Percentiles rank a stretch among this genome's conserved stretches.
Evolutionary conservation across 495 filamentous ascomycete genomes (phyloP).

Genomic region (Podospora sp.): DNA sequence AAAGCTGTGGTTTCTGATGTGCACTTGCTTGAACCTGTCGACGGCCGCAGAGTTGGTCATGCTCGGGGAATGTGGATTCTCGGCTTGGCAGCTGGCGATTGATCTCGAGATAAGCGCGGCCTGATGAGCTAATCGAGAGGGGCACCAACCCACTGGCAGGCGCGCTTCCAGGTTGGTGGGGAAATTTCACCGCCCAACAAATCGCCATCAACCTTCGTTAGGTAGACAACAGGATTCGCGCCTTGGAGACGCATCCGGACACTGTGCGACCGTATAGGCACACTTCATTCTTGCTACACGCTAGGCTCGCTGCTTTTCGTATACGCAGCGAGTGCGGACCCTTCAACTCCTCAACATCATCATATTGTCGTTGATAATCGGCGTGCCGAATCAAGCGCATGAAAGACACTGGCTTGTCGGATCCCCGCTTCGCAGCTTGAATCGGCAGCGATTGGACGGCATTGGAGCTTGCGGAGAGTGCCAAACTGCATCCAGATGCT

Average conservation of each 20-base stretch:
- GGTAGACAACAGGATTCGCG: background rate
- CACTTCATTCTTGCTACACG: background rate
- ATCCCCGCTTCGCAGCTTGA: background rate
- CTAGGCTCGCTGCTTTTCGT: background rate
- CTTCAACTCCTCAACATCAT: background rate
- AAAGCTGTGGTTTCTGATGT: background rate
- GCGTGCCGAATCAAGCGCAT: slow-evolving; percentile 3
- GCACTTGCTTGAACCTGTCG: background rate
- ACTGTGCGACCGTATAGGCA: background rate
- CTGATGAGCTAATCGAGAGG: background rate
- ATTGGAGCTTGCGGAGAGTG: background rate
- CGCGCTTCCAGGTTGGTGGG: too few species aligned
- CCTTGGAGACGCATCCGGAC: background rate
- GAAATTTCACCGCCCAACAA: too few species aligned
- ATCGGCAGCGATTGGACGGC: background rate
- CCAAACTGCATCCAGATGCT: slow-evolving; percentile 7
- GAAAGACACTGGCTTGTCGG: background rate
- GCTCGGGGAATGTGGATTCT: slow-evolving; percentile 2
- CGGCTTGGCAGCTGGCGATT: background rate
- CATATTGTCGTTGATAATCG: background rate
- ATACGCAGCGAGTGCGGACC: background rate
- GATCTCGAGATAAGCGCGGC: background rate
- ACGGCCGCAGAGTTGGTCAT: background rate
- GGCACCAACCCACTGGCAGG: too few species aligned
- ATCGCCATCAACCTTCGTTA: too few species aligned